phyloP scores from a whole-genome alignment of 169 alveolate species.

The Theileria parva region DNA sequence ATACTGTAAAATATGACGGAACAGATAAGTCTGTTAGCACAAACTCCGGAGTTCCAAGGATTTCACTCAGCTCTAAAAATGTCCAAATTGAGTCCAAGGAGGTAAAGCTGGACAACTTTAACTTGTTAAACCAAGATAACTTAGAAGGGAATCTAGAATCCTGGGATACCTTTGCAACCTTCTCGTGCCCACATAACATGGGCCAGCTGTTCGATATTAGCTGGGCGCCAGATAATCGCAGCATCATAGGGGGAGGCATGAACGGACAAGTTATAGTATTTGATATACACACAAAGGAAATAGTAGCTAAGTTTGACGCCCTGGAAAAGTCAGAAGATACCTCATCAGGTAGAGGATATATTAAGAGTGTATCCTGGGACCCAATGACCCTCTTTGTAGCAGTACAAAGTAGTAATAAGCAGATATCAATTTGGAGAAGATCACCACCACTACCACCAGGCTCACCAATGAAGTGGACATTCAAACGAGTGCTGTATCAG shows the following conservation, averaged over 20 bases:
- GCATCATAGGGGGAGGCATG: slow-evolving; percentile 70
- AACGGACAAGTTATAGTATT: slow-evolving; percentile 69
- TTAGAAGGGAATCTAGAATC: slow-evolving; percentile 53
- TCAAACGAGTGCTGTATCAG: slow-evolving; percentile 33
- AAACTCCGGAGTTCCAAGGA: slow-evolving; percentile 12
- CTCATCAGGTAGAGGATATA: slow-evolving; percentile 44
- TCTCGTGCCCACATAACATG: slow-evolving; percentile 58
- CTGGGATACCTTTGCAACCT: slow-evolving; percentile 42
- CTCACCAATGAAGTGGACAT: slow-evolving; percentile 61
- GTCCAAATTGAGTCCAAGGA: slow-evolving; percentile 50
- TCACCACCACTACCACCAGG: slow-evolving; percentile 61
- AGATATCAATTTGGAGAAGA: slow-evolving; percentile 61
- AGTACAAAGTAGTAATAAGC: slow-evolving; percentile 52
- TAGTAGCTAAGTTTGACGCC: slow-evolving; percentile 64
- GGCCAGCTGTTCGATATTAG: slow-evolving; percentile 67
- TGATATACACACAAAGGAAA: slow-evolving; percentile 62
- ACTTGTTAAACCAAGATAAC: slow-evolving; percentile 34
- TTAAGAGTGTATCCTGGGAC: slow-evolving; percentile 69
- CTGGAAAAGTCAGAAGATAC: slow-evolving; percentile 21
- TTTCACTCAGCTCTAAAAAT: slow-evolving; percentile 20
- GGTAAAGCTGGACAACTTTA: slow-evolving; percentile 33
- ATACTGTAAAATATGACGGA: slow-evolving; percentile 63
- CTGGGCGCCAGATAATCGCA: slow-evolving; percentile 73
- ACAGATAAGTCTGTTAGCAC: slow-evolving; percentile 20
- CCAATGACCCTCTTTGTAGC: slow-evolving; percentile 68